Evolutionary conservation across 2,329 filamentous ascomycete genomes (phyloP), one percentile per base, ranked within the genome.

Genomic region (Drechslera avenae): DNA sequence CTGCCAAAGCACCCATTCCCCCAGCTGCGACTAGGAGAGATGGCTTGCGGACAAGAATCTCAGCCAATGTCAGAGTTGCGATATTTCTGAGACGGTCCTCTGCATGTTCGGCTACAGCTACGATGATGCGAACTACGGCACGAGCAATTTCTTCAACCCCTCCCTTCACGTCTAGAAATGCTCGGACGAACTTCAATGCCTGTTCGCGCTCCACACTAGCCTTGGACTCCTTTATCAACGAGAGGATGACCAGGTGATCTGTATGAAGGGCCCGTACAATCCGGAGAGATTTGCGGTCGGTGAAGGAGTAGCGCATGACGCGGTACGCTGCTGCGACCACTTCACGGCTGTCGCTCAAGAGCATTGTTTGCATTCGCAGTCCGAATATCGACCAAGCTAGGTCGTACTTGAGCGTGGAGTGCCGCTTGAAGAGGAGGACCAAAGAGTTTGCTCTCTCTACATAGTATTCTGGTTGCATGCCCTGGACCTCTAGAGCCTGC

Each of bases 171-270:
- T 99, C 94, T 2, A 99, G 79, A 67, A 99, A 99, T 8, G 92
- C 90, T 52, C 94, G 86, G 19, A 97, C 87, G 71, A 99, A 97
- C 72, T 99, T 99, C 64, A 99, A 79, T 10, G 94, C 94, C 75
- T 99, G 94, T 73, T 99, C 94, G 46, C 95, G 85, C 76, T 99
- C 94, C 14, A 99, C 90, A 62, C 93, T 92, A n/a, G 93, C 90
- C 73, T 97, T 97, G 67, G 89, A 88, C 72, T 97, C 94, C 71
- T 97, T 97, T 59, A 95, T 91, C 28, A 99, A 79, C 1, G 94
- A 97, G 64, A 93, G 81, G 32, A 96, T 91, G 21, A 97, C 92
- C 16, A 97, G 80, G 64, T 91, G 93, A 71, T 99, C 95, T 0
- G 91, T 97, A 61, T 97, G 92, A 16, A 97, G 78, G 12, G 83